Base-by-base conservation (phyloP, 352 stramenopile genomes). In the Globisporangium parvum region DNA sequence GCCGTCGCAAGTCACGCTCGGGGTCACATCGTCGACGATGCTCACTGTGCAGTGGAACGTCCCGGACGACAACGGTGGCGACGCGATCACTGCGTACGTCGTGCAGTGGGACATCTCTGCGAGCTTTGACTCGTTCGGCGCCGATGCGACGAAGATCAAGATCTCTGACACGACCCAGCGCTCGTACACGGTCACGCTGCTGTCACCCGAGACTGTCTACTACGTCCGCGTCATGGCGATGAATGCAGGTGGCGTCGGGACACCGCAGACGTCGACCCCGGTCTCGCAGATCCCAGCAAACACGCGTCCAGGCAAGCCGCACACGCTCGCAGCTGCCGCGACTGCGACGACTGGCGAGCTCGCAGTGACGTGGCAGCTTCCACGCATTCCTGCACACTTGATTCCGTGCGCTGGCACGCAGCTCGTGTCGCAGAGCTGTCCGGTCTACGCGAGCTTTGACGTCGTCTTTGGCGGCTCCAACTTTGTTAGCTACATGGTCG, bases 401-500 rank as follows among this genome's bases (percentile, higher is more conserved):
- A 85, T 89, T 47, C 78, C 83, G 20, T 93, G 83, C 63, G 72
- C 65, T 2, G 83, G 83, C 10, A 85, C 83, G 24, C 55, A 77
- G 49, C 58, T 79, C 33, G 61, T 74, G 14, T 80, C 83, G 24
- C 53, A 76, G 41, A 67, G 67, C 49, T 93, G 83, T 48, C 78
- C 80, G 1, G 53, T 78, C 41, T 71, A 80, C 18, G 73, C 82
- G 44, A 87, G 75, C 33, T 59, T 88, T 3, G 97, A 97, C 62
- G 88, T 92, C 37, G 92, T 96, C 6, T 89, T 89, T 65, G 93
- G 93, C 24, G 96, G 95, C 45, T 85, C 85, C 40, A 76, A 71
- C 40, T 85, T 98, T 17, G 80, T 88, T 60, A 84, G 82, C 24
- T 99, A 98, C 70, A 51, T 97, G 6, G 82, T 98, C n/a, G 93